Base-by-base conservation (phyloP, 192 early-diverging fungal genomes). In the Podila horticola region DNA sequence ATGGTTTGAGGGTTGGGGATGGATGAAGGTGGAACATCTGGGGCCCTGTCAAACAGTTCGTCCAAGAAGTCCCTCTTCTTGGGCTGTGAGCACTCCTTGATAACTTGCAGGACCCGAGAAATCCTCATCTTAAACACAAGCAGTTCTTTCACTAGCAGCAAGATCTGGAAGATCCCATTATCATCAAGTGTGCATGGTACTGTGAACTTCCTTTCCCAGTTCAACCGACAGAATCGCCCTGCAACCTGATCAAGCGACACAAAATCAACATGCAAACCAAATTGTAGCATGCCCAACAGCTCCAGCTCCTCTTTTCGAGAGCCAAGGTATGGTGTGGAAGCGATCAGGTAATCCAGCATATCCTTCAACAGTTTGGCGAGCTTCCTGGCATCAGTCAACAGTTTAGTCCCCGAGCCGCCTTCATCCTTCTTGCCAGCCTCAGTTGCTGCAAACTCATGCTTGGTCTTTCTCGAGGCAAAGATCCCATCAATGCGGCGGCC, bases 321-420 rank as follows among this genome's bases (percentile, higher is more conserved):
- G 61, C 19, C 61, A 22, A 62, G 61, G 5, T 62, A 20, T 10
- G 19, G n/a, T 3, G 29, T 19, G 33, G 15, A 30, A 10, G 28
- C 8, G 31, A 38, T 6, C 28, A 38, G 5, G 31, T 31, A 20
- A 20, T 62, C 31, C 3, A 62, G 19, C 61, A 62, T 62, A 31
- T 62, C 61, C 61, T 62, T 62, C n/a, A 62, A 62, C 9, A 62
- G 61, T 31, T 62, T 62, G 5, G 61, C 29, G 9, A 62, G 20
- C 61, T 62, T 62, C 28, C 29, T 19, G 34, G 31, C 33, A 34
- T 62, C 61, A 11, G n/a, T 31, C n/a, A 62, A 62, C 29, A 34
- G 10, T 20, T 62, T 62, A 10, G 61, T 38, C 3, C 61, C 61
- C 3, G 29, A 17, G 61, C 13, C 2, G 28, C 61, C 61, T 62